Percentiles rank a stretch among this genome's conserved stretches.
These are phyloP conservation scores for Syzygium oleosum DNA, from an alignment of 345 rosid species.

Conservation along the genomic window DNA sequence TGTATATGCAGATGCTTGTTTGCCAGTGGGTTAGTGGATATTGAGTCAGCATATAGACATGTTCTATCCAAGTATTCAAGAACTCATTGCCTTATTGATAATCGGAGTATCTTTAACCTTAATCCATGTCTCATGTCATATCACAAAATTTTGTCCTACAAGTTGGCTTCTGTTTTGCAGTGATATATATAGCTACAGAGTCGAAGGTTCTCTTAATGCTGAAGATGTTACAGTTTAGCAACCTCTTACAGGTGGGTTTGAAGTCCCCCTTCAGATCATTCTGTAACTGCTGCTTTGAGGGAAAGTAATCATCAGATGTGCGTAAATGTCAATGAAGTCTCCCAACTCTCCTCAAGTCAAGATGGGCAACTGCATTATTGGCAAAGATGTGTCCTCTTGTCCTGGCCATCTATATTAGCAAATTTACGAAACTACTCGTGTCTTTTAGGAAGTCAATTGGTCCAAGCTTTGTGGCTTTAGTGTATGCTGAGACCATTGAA, in stretches of 20 bases:
- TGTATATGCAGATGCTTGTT: neutral
- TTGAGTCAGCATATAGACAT: neutral
- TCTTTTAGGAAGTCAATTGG: neutral
- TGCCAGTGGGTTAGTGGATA: neutral
- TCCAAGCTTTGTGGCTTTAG: neutral
- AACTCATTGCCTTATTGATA: neutral
- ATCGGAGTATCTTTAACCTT: neutral
- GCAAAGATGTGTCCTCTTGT: neutral
- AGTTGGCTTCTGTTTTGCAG: neutral
- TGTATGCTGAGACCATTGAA: neutral
- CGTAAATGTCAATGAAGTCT: neutral
- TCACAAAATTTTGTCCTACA: neutral
- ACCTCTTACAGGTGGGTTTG: neutral
- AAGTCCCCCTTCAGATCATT: neutral
- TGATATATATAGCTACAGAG: neutral
- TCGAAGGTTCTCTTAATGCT: neutral
- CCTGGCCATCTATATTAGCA: neutral
- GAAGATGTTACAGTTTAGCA: neutral
- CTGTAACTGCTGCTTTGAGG: neutral
- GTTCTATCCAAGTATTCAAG: neutral
- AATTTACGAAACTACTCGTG: neutral
- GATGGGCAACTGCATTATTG: neutral
- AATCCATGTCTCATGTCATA: neutral
- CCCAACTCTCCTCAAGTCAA: neutral
- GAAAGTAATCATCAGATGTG: neutral